These are phyloP conservation scores for Clonostachys sp. DNA, from an alignment of 2,329 filamentous ascomycete genomes.

Conservation along the genomic window DNA sequence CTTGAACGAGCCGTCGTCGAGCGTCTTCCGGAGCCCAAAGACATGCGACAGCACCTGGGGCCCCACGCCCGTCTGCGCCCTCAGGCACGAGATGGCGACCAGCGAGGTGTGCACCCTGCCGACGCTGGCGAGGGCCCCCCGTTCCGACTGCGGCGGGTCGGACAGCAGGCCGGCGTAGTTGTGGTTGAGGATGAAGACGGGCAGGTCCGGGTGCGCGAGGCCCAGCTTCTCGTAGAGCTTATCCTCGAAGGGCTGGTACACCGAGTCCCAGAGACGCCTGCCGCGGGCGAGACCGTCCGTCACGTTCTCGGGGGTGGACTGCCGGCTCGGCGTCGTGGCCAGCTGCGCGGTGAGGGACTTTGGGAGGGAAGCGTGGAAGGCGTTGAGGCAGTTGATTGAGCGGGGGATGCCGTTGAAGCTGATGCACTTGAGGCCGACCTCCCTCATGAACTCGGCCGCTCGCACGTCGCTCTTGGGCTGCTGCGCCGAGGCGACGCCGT, in stretches of 20 bases:
- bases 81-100: conserved; percentile 68
- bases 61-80: conserved; percentile 76
- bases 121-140: conserved; percentile 40
- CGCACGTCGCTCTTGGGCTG: conserved; percentile 23
- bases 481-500: conserved; percentile 37
- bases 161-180: conserved; percentile 73
- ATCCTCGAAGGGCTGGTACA: conserved; percentile 70
- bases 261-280: conserved; percentile 65
- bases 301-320: conserved; percentile 47
- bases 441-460: conserved; percentile 68
- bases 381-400: conserved; percentile 76
- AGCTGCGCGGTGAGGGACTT: conserved; percentile 46
- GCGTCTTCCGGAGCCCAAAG: conserved; percentile 73
- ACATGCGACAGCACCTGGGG: conserved; percentile 80
- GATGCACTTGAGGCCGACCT: conserved; percentile 73
- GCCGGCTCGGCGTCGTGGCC: conserved; percentile 50
- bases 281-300: conserved; percentile 52
- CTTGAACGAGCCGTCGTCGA: conserved; percentile 59
- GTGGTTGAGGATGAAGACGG: conserved; percentile 70
- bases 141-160: conserved; percentile 47
- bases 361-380: conserved; percentile 63
- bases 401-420: conserved; percentile 79
- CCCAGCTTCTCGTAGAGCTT: conserved; percentile 70
- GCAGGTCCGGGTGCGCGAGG: conserved; percentile 74
- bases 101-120: conserved; percentile 70